Base-by-base conservation (phyloP, 345 rosid genomes). In the Gossypium ekmanianum region DNA sequence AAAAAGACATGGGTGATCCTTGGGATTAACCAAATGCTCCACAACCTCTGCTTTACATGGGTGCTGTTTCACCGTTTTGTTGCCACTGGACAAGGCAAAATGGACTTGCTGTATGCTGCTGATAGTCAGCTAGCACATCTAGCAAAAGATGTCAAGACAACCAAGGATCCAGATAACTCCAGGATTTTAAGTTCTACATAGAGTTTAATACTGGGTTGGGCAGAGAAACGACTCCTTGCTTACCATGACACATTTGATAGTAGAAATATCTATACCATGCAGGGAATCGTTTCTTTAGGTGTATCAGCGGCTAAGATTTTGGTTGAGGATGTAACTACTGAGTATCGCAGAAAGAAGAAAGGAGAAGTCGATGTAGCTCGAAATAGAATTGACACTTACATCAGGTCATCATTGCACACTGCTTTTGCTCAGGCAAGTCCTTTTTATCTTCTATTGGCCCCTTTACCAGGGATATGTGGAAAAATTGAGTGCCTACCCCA, bases 371-470 rank as follows among this genome's bases (percentile, higher is more conserved):
- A 95, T 83, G 92, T 91, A 56, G 91, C 90, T 75, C 92, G 91
- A 26, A 84, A 81, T 58, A 90, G 97, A 81, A 85, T 91, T 69
- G 99, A 95, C 71, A 95, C 98, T 44, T 95, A 95, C 85, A 93
- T 95, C 81, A 91, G 99, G 81, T 95, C 99, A 45, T 95, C 99
- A 26, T 79, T 95, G 69, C 94, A 92, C 69, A 93, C 99, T 48
- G 93, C 92, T 68, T 95, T 95, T 86, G 98, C 99, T 76, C 99
- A 95, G 98, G 99, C 85, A 91, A 89, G 93, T 87, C 55, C 55
- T 71, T 74, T 45, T 43, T 54, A 29, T 64, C 65, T 72, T 56
- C 44, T 58, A 51, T 9, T 16, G 73, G 59, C 73, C 59, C 73
- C 43, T 74, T 76, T 66, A 34, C 17, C n/a, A 39, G 1, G 13